A percentile compares a stretch with the other conserved stretches of the same genome.
Conservation (phyloP, 2,329 filamentous ascomycete species). For the Penicillium verrucosum region DNA sequence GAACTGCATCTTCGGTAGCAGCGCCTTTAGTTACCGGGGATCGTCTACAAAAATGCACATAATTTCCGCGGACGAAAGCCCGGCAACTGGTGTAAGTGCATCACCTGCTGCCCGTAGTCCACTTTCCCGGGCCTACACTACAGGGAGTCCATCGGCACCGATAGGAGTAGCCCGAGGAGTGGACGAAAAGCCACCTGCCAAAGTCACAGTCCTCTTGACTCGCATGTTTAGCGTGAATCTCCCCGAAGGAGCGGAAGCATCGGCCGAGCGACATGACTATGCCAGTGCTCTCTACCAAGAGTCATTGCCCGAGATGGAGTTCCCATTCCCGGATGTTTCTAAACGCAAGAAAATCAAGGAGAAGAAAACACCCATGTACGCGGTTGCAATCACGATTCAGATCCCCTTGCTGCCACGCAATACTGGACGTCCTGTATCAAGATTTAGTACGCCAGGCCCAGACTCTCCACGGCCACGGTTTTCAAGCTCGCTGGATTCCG, state of each 20-base stretch:
- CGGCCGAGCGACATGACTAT: conserved; percentile 35
- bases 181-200: conserved; percentile 41
- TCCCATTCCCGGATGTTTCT: conserved; percentile 38
- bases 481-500: conserved; percentile 43
- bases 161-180: conserved; percentile 21
- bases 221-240: conserved; percentile 58
- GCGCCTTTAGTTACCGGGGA: conserved; percentile 56
- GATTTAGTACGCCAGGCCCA: conserved; percentile 33
- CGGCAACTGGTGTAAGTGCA: conserved; percentile 21
- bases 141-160: conserved; percentile 33
- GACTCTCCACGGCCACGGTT: conserved; percentile 34
- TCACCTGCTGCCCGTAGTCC: conserved; percentile 34
- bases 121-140: conserved; percentile 39
- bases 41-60: conserved; percentile 61
- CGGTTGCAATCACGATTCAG: conserved; percentile 56
- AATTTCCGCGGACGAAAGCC: conserved; percentile 44
- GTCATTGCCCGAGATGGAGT: conserved; percentile 34
- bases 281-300: conserved; percentile 33
- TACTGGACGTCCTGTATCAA: conserved; percentile 34
- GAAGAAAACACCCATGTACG: conserved; percentile 58
- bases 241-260: conserved; percentile 44
- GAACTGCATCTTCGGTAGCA: conserved; percentile 61
- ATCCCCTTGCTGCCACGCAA: conserved; percentile 45
- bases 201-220: conserved; percentile 56
- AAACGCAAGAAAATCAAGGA: conserved; percentile 49